Conservation (phyloP, 2,329 filamentous ascomycete genomes). For the Hymenoscyphus occultus region DNA sequence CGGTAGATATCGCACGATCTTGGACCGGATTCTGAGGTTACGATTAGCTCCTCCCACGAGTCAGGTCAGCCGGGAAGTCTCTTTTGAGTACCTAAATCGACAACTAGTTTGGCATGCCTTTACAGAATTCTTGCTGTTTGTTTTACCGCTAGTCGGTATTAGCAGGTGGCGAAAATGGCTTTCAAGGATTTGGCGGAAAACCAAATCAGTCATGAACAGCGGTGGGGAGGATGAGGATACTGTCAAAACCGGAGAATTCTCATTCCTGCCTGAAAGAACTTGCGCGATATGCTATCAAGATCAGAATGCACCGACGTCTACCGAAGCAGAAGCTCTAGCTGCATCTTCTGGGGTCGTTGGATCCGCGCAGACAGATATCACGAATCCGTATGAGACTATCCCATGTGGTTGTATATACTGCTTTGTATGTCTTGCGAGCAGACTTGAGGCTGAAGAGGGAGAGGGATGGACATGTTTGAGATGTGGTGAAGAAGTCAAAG, state of each 20-base stretch:
- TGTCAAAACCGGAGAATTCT: slow-evolving; percentile 67
- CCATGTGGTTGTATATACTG: slow-evolving; percentile 93
- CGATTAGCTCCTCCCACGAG: slow-evolving; percentile 80
- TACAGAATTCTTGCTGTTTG: slow-evolving; percentile 95
- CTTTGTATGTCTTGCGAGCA: slow-evolving; percentile 89
- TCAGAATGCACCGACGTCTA: slow-evolving; percentile 69
- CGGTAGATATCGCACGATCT: slow-evolving; percentile 84
- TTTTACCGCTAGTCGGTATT: slow-evolving; percentile 94
- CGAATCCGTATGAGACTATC: slow-evolving; percentile 90
- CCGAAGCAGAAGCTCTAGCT: slow-evolving; percentile 74
- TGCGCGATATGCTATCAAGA: slow-evolving; percentile 97
- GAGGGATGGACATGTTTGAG: slow-evolving; percentile 90
- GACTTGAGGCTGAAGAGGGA: slow-evolving; percentile 87
- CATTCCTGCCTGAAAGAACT: slow-evolving; percentile 86
- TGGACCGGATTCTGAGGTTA: slow-evolving; percentile 81
- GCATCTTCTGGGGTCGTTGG: slow-evolving; percentile 75
- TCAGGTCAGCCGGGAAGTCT: slow-evolving; percentile 86
- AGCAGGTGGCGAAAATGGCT: slow-evolving; percentile 90
- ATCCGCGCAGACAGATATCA: slow-evolving; percentile 87
- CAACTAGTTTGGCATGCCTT: slow-evolving; percentile 99
- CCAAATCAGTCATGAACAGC: slow-evolving; percentile 61
- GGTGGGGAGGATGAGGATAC: slow-evolving; percentile 48
- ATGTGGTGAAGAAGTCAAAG: slow-evolving; percentile 78
- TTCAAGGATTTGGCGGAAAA: slow-evolving; percentile 79
- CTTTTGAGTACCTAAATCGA: slow-evolving; percentile 95